Evolutionary conservation across 768 basidiomycete genomes (phyloP).

Genomic region (Podaxis rugospora): DNA sequence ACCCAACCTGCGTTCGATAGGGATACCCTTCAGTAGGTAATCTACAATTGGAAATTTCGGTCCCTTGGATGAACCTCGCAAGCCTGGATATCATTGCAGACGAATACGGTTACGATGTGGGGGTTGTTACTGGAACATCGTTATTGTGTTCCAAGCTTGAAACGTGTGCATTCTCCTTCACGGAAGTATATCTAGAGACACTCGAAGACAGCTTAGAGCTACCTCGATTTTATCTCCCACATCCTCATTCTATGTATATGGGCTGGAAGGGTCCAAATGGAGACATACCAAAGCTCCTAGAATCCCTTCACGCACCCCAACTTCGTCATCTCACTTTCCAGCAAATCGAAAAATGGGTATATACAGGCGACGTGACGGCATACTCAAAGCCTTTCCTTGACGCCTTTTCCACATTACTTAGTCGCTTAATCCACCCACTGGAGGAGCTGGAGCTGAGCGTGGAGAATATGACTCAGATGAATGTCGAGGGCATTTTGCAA

Average conservation of each 20-base stretch:
- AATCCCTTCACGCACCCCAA: background rate
- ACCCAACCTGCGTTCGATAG: background rate
- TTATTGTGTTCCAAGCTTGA: too few relatives aligned
- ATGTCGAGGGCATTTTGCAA: background rate
- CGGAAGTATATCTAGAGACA: too few relatives aligned
- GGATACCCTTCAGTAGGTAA: background rate
- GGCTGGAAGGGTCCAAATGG: background rate
- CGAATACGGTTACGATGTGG: background rate
- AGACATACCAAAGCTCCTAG: background rate
- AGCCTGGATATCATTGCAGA: background rate
- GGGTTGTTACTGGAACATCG: background rate
- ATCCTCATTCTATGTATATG: background rate
- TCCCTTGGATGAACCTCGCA: background rate
- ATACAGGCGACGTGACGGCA: too few relatives aligned
- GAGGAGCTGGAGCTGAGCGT: background rate
- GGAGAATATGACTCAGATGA: background rate
- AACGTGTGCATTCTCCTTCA: too few relatives aligned
- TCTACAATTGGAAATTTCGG: background rate
- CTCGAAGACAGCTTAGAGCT: too few relatives aligned
- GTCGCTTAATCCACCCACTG: background rate
- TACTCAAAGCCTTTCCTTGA: background rate
- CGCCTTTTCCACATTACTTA: background rate
- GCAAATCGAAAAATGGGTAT: background rate
- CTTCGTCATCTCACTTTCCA: background rate
- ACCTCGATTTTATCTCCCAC: too few relatives aligned